phyloP scores from a whole-genome alignment of 2,329 filamentous ascomycete species.

The Alternaria incomplexa region DNA sequence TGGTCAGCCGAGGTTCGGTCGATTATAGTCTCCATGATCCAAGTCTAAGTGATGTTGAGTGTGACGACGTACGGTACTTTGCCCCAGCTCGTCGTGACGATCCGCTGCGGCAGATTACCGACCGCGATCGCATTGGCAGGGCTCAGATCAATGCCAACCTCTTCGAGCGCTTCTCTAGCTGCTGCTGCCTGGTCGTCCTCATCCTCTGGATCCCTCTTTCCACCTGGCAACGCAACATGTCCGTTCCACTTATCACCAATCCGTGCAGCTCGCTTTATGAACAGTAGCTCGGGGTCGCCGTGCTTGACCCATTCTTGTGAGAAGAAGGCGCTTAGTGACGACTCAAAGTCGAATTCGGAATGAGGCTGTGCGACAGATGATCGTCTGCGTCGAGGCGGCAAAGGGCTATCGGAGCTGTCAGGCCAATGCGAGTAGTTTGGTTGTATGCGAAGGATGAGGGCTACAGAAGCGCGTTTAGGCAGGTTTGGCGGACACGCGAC shows the following conservation, averaged over 20 bases:
- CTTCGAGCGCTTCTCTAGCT: conserved; percentile 68
- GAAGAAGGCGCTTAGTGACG: conserved; percentile 65
- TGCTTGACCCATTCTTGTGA: conserved; percentile 68
- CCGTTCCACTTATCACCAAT: conserved; percentile 72
- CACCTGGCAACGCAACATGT: conserved; percentile 72
- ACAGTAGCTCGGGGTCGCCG: conserved; percentile 71
- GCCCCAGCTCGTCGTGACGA: conserved; percentile 71
- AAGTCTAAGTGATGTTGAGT: background rate
- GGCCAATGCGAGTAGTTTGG: conserved; percentile 64
- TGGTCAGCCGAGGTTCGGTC: background rate
- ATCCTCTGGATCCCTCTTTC: conserved; percentile 70
- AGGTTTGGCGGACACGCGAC: conserved; percentile 57
- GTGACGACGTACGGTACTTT: conserved; percentile 61
- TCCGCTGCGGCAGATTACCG: conserved; percentile 69
- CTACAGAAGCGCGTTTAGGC: conserved; percentile 69
- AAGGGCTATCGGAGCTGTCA: conserved; percentile 29
- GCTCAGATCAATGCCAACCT: conserved; percentile 68
- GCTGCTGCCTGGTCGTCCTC: conserved; percentile 67
- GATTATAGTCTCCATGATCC: background rate
- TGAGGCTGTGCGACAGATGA: conserved; percentile 32
- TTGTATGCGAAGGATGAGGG: conserved; percentile 67
- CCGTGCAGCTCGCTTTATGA: conserved; percentile 72
- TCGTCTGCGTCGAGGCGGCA: conserved; percentile 28
- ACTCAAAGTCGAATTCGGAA: conserved; percentile 41
- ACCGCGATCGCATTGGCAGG: conserved; percentile 55